Evolutionary conservation across 176 grass and related monocot species (phyloP), one percentile per base, ranked within the genome.

Genomic region (Hordeum marinum): DNA sequence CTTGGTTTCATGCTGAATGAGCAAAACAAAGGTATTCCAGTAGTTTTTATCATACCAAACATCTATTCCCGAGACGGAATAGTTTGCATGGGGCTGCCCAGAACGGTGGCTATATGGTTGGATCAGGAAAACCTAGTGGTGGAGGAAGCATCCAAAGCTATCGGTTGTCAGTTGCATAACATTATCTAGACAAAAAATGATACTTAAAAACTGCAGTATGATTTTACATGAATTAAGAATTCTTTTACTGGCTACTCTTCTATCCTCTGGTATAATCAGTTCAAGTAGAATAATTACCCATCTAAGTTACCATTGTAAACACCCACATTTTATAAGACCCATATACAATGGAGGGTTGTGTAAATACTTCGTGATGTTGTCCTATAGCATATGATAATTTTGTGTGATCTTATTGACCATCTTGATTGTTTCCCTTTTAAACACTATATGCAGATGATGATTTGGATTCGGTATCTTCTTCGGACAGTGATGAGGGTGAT

Each of bases 401-500:
- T n/a, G 7, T 41, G 11, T 2, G 6, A 31, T 41, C 11, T 75
- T 74, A 36, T 60, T 50, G 59, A 71, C 66, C 79, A 48, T 79
- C 3, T 88, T 83, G 37, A 42, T 55, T 17, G 13, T 48, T 69
- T 74, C 31, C 59, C 79, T 37, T 54, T 60, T 27, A 64, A 84
- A 40, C 86, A 72, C 90, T 65, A 21, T 65, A 73, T 82, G 29
- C 91, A 98, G 96, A 95, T n/a, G 95, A 91, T 65, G 95, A 89
- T 13, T 85, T 82, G 52, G 69, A 81, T 32, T 94, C 93, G 70
- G 27, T 85, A 69, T 76, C 87, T 87, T 96, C 90, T 64, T 89
- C 86, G 3, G 82, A 79, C 27, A 85, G 63, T 8, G 90, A 94
- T 66, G 87, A 84, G 43, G 85, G 84, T 81, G 85, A 85, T 64